Conservation (phyloP, 2,329 filamentous ascomycete species). For the Diplocarpon mali region DNA sequence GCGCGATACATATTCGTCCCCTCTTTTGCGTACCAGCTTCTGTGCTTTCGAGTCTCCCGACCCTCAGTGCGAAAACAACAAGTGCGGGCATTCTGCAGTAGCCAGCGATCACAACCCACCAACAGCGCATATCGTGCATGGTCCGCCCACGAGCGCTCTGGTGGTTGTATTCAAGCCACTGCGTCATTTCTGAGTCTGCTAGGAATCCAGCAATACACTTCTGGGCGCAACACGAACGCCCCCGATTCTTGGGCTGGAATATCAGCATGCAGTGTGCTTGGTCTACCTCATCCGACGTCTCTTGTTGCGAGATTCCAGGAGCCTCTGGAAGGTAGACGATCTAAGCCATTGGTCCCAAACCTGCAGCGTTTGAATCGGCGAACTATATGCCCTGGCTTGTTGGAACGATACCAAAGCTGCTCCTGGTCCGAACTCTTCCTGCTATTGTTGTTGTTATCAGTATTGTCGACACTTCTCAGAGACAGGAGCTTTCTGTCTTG, state of each 20-base stretch:
- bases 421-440: slow-evolving; percentile 8
- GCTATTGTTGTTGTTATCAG: slow-evolving; percentile 9
- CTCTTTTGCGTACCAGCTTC: neutral
- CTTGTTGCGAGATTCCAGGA: slow-evolving; percentile 13
- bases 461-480: slow-evolving; percentile 8
- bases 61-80: neutral
- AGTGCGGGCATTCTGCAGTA: neutral
- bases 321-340: slow-evolving; percentile 8
- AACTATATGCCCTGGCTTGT: slow-evolving; percentile 11
- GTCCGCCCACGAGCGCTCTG: too few species aligned
- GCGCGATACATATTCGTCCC: neutral
- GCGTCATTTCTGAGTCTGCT: slow-evolving; percentile 4
- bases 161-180: neutral
- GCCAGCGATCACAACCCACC: slow-evolving; percentile 3
- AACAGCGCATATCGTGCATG: slow-evolving; percentile 5
- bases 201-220: too few species aligned
- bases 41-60: slow-evolving; percentile 1
- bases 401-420: slow-evolving; percentile 6
- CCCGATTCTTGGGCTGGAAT: slow-evolving; percentile 5
- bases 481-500: slow-evolving; percentile 7
- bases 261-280: slow-evolving; percentile 13
- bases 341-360: slow-evolving; percentile 16
- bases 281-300: slow-evolving; percentile 13
- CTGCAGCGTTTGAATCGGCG: slow-evolving; percentile 11
- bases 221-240: neutral